Conservation (phyloP, 768 basidiomycete species). For the Boletus pseudopeckii region DNA sequence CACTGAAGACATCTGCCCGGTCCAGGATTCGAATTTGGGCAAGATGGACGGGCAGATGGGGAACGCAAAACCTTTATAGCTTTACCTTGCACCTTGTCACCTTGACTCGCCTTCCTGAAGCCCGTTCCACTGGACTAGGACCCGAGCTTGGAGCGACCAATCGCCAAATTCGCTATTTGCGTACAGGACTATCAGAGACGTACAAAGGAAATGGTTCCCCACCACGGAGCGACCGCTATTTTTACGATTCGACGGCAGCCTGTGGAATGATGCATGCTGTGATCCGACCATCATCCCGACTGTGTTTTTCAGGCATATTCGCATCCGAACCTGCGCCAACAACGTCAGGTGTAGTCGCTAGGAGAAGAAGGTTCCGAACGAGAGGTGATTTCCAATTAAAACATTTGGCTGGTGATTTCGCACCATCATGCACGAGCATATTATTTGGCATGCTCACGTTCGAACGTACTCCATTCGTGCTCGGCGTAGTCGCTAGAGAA, state of each 20-base stretch:
- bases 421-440: too few relatives aligned
- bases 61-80: conserved; percentile 15
- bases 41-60: neutral
- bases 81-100: neutral
- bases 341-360: neutral
- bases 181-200: neutral
- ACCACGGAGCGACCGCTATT: conserved; percentile 6
- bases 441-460: too few relatives aligned
- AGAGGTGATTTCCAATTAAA: neutral
- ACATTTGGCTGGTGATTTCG: too few relatives aligned
- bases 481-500: too few relatives aligned
- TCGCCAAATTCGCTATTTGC: conserved; percentile 12
- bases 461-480: too few relatives aligned
- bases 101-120: neutral
- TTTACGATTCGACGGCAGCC: conserved; percentile 11
- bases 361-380: neutral
- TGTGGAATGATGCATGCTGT: neutral
- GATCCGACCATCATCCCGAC: neutral
- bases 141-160: conserved; percentile 9
- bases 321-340: neutral
- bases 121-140: neutral
- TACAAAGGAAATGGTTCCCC: neutral
- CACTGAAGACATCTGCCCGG: conserved; percentile 17
- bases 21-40: neutral
- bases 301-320: conserved; percentile 3